phyloP scores from a whole-genome alignment of 2,329 filamentous ascomycete species.

The Aureobasidium sp. region DNA sequence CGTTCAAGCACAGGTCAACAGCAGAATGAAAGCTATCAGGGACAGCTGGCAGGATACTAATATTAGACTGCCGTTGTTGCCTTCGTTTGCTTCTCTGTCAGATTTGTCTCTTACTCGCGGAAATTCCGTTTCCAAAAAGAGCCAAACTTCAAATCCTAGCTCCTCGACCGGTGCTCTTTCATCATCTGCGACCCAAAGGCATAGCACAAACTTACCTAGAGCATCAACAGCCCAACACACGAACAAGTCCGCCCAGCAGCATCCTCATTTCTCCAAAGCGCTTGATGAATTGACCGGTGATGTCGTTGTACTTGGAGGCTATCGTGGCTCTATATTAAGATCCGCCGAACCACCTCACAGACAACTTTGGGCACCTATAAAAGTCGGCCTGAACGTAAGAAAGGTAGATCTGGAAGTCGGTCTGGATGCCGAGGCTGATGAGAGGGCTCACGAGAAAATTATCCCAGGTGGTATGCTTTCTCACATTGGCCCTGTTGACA shows the following conservation, averaged over 20 bases:
- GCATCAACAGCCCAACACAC: conserved; percentile 2
- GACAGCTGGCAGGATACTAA: conserved; percentile 82
- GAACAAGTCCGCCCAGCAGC: conserved; percentile 30
- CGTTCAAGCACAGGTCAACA: conserved; percentile 79
- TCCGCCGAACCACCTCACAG: conserved; percentile 74
- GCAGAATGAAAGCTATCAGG: conserved; percentile 79
- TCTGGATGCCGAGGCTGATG: conserved; percentile 72
- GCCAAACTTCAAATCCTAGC: neutral
- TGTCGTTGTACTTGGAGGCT: conserved; percentile 81
- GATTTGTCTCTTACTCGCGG: conserved; percentile 5
- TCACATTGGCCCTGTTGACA: conserved; percentile 85
- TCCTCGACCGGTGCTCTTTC: neutral
- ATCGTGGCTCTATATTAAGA: conserved; percentile 81
- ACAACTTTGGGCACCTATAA: conserved; percentile 92
- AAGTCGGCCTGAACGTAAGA: conserved; percentile 82
- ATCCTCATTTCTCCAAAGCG: conserved; percentile 49
- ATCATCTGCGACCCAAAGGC: neutral
- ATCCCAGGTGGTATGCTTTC: conserved; percentile 83
- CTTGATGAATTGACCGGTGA: conserved; percentile 72
- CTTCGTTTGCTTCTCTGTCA: conserved; percentile 47
- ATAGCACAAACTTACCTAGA: conserved; percentile 1
- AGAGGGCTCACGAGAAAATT: conserved; percentile 74
- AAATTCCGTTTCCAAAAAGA: conserved; percentile 4
- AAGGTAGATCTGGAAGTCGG: conserved; percentile 90
- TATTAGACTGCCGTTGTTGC: conserved; percentile 49